Evolutionary conservation across 2,329 filamentous ascomycete species (phyloP).

Genomic region (Talaromyces sp.): DNA sequence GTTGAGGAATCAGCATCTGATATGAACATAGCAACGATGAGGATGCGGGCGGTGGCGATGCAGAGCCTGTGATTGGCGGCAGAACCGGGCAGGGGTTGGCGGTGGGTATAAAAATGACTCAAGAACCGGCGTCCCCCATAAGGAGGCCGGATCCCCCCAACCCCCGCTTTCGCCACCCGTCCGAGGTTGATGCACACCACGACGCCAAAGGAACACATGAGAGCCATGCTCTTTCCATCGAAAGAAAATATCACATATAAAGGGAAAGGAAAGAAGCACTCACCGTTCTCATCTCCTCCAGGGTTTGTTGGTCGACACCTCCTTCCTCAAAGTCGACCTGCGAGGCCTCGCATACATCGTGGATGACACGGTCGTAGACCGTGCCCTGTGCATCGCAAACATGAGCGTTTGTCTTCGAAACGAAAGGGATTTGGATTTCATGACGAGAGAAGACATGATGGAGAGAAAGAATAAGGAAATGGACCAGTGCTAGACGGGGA

Average conservation of each 20-base stretch:
- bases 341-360: slow-evolving; percentile 86
- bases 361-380: slow-evolving; percentile 87
- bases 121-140: slow-evolving; percentile 35
- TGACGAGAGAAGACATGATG: not conserved
- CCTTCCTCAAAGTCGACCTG: slow-evolving; percentile 95
- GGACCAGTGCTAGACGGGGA: not conserved
- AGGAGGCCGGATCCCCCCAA: slow-evolving; percentile 30
- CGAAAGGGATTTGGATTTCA: slow-evolving; percentile 11
- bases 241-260: not conserved
- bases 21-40: too few relatives aligned
- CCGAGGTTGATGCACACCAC: not conserved
- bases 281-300: slow-evolving; percentile 85
- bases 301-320: slow-evolving; percentile 79
- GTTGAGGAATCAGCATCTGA: not conserved
- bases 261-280: slow-evolving; percentile 35
- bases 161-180: slow-evolving; percentile 16
- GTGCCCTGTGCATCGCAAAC: slow-evolving; percentile 51
- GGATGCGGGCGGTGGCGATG: not conserved
- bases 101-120: slow-evolving; percentile 37
- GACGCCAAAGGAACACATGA: not conserved
- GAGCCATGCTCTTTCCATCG: not conserved
- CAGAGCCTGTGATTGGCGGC: slow-evolving; percentile 17
- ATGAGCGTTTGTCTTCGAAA: slow-evolving; percentile 21
- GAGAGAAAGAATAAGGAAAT: not conserved
- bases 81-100: slow-evolving; percentile 15